A percentile compares a stretch with the other conserved stretches of the same genome.
phyloP scores from a whole-genome alignment of 345 rosid species.

The Stellera chamaejasme region DNA sequence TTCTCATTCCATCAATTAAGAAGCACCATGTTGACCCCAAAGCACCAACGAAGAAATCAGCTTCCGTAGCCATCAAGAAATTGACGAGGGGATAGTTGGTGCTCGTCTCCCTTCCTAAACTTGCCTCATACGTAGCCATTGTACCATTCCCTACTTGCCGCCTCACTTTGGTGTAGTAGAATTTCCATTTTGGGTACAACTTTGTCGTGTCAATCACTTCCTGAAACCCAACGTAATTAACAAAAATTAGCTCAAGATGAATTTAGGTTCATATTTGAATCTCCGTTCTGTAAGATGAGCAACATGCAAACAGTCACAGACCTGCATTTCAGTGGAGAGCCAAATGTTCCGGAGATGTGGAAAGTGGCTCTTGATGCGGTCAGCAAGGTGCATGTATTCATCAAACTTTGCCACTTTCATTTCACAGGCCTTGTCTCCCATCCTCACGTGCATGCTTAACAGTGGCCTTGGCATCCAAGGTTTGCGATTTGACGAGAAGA shows the following conservation, averaged over 20 bases:
- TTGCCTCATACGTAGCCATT: slow-evolving; percentile 80
- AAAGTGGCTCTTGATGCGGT: slow-evolving; percentile 45
- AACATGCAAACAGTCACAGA: slow-evolving; percentile 6
- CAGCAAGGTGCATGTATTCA: slow-evolving; percentile 63
- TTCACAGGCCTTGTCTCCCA: slow-evolving; percentile 98
- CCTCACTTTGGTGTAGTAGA: slow-evolving; percentile 69
- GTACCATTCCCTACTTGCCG: slow-evolving; percentile 75
- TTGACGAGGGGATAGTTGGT: slow-evolving; percentile 91
- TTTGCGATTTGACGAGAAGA: slow-evolving; percentile 72
- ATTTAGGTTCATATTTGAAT: not conserved
- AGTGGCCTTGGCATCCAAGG: slow-evolving; percentile 91
- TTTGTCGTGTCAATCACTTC: slow-evolving; percentile 62
- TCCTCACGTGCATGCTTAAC: slow-evolving; percentile 92
- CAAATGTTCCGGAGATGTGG: slow-evolving; percentile 68
- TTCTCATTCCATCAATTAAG: slow-evolving; percentile 94
- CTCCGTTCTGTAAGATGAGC: not conserved
- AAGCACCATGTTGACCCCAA: slow-evolving; percentile 97
- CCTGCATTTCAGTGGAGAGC: slow-evolving; percentile 98
- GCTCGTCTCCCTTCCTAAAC: slow-evolving; percentile 89
- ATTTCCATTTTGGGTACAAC: slow-evolving; percentile 44
- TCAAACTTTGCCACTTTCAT: slow-evolving; percentile 75
- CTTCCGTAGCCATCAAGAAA: slow-evolving; percentile 83
- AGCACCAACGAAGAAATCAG: slow-evolving; percentile 89
- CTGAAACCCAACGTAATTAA: slow-evolving; percentile 12
- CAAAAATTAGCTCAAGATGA: not conserved